Conservation (phyloP, 140 eudicot genomes). For the Bidens hawaiensis region DNA sequence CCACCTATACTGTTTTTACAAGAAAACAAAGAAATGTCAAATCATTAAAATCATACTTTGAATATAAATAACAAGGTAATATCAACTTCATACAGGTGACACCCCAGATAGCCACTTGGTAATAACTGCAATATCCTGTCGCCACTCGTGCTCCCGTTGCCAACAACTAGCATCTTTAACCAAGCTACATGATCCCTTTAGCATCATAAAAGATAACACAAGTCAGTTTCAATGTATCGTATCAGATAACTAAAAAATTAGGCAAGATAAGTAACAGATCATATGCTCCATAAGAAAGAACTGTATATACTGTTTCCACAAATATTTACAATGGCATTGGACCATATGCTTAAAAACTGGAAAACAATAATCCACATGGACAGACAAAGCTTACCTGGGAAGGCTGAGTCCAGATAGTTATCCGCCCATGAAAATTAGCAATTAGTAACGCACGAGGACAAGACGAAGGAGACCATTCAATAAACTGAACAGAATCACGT, state of each 20-base stretch:
- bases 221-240: constrained; percentile 9
- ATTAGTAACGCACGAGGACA: constrained; percentile 91
- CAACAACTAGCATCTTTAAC: constrained; percentile 93
- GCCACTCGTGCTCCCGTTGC: constrained; percentile 96
- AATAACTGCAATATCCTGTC: constrained; percentile 96
- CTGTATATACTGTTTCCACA: not conserved
- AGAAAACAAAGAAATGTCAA: constrained; percentile 16
- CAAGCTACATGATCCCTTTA: constrained; percentile 68
- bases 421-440: constrained; percentile 92
- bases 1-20: constrained; percentile 83
- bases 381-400: constrained; percentile 48
- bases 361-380: not conserved
- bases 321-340: not conserved
- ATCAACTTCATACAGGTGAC: constrained; percentile 70
- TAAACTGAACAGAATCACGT: constrained; percentile 97
- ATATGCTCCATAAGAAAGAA: constrained; percentile 1
- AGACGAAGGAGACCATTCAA: constrained; percentile 96
- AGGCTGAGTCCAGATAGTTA: constrained; percentile 93
- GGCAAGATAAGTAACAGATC: constrained; percentile 6
- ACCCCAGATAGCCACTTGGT: constrained; percentile 97
- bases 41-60: not conserved
- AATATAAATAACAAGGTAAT: constrained; percentile 4
- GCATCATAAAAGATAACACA: constrained; percentile 17
- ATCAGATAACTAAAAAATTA: not conserved
- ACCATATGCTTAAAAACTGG: not conserved